Conservation (phyloP, 1,284 basidiomycete species). For the Cystobasidium sp. region DNA sequence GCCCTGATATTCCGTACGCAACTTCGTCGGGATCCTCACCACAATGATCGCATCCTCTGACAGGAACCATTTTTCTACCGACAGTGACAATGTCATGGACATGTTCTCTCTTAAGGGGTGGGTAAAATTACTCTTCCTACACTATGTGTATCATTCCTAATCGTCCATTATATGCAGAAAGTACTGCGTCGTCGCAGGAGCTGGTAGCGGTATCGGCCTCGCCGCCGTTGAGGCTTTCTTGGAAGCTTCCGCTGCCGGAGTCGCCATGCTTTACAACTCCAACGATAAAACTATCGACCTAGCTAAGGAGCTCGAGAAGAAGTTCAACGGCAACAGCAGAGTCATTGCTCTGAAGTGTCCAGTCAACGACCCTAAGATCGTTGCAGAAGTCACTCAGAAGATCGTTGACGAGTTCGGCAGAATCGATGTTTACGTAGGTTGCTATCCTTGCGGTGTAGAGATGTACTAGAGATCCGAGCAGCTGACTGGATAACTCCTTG, state of each 20-base stretch:
- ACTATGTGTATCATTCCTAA: neutral
- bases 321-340: constrained; percentile 51
- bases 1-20: constrained; percentile 24
- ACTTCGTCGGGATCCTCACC: no score
- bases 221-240: constrained; percentile 55
- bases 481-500: neutral
- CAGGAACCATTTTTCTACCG: neutral
- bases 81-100: constrained; percentile 43
- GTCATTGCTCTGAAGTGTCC: constrained; percentile 52
- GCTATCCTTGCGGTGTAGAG: neutral
- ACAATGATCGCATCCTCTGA: neutral
- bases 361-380: constrained; percentile 47
- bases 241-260: constrained; percentile 54
- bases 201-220: constrained; percentile 55
- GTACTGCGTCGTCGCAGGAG: constrained; percentile 54
- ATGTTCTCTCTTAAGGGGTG: constrained; percentile 46
- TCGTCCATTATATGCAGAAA: constrained; percentile 53
- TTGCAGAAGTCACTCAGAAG: constrained; percentile 26
- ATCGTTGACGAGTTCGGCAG: constrained; percentile 32
- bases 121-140: neutral
- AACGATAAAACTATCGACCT: constrained; percentile 52
- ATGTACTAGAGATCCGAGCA: constrained; percentile 7
- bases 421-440: constrained; percentile 43
- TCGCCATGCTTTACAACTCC: constrained; percentile 55
- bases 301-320: constrained; percentile 52